Conservation (phyloP, 2,329 filamentous ascomycete genomes). For the Microdochium nivale region DNA sequence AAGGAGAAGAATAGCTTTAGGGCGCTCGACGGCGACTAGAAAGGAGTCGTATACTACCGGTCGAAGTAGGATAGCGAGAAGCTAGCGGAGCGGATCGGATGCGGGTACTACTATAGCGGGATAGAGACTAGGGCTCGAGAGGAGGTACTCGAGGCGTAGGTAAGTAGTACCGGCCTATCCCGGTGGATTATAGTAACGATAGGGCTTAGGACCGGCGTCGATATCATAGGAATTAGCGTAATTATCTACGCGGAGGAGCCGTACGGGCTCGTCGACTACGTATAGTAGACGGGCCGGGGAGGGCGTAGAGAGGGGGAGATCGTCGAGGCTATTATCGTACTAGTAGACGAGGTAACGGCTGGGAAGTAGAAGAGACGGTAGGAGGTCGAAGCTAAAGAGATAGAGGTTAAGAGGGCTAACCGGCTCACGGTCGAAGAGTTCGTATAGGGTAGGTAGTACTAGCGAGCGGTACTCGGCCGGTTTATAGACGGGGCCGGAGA, state of each 20-base stretch:
- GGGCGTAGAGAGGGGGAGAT: not conserved
- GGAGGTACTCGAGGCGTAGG: not conserved
- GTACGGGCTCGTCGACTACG: not conserved
- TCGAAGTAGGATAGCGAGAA: not conserved
- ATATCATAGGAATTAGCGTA: not conserved
- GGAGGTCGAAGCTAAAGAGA: not conserved
- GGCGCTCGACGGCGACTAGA: not conserved
- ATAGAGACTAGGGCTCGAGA: not conserved
- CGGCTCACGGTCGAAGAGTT: not conserved
- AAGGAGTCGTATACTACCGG: not conserved
- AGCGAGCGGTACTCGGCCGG: not conserved
- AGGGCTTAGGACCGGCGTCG: not conserved
- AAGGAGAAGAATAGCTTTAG: not conserved
- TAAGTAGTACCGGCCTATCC: not conserved
- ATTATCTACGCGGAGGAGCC: not conserved
- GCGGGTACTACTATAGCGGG: not conserved
- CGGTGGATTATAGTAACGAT: not conserved
- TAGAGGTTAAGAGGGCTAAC: not conserved
- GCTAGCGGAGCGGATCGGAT: not conserved
- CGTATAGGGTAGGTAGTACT: not conserved
- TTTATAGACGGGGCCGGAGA: not conserved
- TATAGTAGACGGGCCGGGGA: not conserved
- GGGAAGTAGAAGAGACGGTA: not conserved
- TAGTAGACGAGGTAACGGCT: not conserved
- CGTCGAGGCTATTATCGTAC: not conserved